phyloP scores from a whole-genome alignment of 1,284 basidiomycete genomes.

The Moesziomyces sp. region DNA sequence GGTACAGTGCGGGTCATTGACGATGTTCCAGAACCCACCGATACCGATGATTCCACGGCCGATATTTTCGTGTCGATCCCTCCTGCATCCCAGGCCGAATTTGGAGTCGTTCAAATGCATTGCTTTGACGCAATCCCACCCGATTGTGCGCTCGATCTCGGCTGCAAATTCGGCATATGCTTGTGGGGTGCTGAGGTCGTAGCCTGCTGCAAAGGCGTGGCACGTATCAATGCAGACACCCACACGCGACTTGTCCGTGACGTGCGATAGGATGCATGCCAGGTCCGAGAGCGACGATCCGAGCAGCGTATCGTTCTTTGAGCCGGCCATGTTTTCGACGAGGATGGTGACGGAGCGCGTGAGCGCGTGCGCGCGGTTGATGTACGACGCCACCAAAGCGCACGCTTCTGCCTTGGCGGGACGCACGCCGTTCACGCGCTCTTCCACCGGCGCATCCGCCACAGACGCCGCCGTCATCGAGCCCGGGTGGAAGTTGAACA shows the following conservation, averaged over 20 bases:
- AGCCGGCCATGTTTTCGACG: slow-evolving; percentile 83
- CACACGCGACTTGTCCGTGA: slow-evolving; percentile 79
- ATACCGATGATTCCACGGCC: slow-evolving; percentile 81
- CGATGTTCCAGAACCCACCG: slow-evolving; percentile 75
- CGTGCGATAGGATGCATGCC: slow-evolving; percentile 75
- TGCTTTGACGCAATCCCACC: slow-evolving; percentile 76
- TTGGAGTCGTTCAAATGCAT: slow-evolving; percentile 90
- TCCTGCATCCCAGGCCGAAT: slow-evolving; percentile 74
- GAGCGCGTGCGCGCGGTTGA: slow-evolving; percentile 80
- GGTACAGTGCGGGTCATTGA: slow-evolving; percentile 77
- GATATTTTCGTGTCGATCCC: slow-evolving; percentile 85
- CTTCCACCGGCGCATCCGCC: slow-evolving; percentile 48
- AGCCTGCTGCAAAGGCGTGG: slow-evolving; percentile 85
- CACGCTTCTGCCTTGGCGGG: slow-evolving; percentile 76
- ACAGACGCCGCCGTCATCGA: slow-evolving; percentile 29
- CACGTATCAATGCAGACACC: slow-evolving; percentile 89
- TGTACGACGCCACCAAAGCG: slow-evolving; percentile 76
- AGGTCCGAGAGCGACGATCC: slow-evolving; percentile 79
- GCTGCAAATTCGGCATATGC: slow-evolving; percentile 69
- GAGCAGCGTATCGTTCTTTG: slow-evolving; percentile 77
- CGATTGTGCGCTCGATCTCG: slow-evolving; percentile 77
- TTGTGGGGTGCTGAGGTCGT: slow-evolving; percentile 77
- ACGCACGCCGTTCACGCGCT: slow-evolving; percentile 70
- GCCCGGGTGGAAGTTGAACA: slow-evolving; percentile 86
- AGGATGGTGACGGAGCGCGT: slow-evolving; percentile 77